Conservation (phyloP, 176 grass and related monocot species). For the Carex scoparia region DNA sequence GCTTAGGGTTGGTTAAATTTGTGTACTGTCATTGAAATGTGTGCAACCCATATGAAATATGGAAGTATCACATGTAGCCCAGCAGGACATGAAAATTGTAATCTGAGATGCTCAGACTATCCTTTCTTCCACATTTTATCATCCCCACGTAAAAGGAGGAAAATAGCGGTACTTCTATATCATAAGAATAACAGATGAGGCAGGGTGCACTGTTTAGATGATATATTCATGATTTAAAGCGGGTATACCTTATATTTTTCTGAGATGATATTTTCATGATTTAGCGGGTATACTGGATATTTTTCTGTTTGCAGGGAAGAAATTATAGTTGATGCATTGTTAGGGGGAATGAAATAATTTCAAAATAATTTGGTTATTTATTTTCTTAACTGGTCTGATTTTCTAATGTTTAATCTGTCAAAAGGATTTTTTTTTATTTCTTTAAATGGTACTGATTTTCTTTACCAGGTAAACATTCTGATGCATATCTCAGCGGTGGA, state of each 20-base stretch:
- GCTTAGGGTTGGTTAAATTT: neutral
- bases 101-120: neutral
- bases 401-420: neutral
- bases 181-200: neutral
- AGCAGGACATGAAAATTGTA: neutral
- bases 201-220: neutral
- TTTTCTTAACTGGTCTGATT: neutral
- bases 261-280: neutral
- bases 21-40: neutral
- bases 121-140: neutral
- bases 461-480: conserved; percentile 69
- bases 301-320: neutral
- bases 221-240: neutral
- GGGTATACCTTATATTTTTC: neutral
- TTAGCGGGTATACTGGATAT: neutral
- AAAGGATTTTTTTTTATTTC: neutral
- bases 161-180: neutral
- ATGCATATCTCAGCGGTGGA: conserved; percentile 50
- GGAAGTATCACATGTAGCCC: neutral
- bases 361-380: neutral
- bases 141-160: neutral
- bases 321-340: neutral
- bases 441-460: neutral
- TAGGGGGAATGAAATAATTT: neutral
- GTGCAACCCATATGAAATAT: neutral